Conservation (phyloP, 1,284 basidiomycete genomes). For the Leccinum angustisporum region DNA sequence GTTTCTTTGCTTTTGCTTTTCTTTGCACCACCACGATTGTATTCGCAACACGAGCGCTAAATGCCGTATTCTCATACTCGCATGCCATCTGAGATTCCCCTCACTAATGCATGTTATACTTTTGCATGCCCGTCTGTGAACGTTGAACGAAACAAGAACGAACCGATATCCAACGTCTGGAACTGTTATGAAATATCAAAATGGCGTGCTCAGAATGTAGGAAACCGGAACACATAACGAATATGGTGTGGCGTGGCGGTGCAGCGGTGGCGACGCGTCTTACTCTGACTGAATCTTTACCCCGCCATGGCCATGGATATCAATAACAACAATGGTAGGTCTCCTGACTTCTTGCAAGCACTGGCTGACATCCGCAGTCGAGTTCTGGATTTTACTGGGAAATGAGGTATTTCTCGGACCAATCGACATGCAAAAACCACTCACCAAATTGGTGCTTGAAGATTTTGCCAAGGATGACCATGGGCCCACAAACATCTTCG, state of each 20-base stretch:
- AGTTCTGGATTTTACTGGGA: background rate
- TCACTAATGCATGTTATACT: background rate
- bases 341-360: background rate
- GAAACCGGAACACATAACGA: too few species aligned
- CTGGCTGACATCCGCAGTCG: background rate
- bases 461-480: too few species aligned
- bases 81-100: background rate
- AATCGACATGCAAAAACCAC: too few species aligned
- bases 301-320: background rate
- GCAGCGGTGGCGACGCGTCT: too few species aligned
- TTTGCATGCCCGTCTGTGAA: background rate
- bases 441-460: too few species aligned
- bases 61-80: background rate
- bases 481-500: too few species aligned
- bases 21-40: background rate
- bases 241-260: too few species aligned
- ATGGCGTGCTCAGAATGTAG: too few species aligned
- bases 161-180: too few species aligned
- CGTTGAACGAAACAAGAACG: background rate
- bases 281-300: too few species aligned
- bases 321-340: background rate
- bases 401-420: too few species aligned
- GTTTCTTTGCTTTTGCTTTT: background rate
- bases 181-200: too few species aligned
- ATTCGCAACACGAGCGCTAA: background rate